These are phyloP conservation scores for Cutaneotrichosporon spelunceum DNA, from an alignment of 1,284 basidiomycete genomes.

Conservation along the genomic window DNA sequence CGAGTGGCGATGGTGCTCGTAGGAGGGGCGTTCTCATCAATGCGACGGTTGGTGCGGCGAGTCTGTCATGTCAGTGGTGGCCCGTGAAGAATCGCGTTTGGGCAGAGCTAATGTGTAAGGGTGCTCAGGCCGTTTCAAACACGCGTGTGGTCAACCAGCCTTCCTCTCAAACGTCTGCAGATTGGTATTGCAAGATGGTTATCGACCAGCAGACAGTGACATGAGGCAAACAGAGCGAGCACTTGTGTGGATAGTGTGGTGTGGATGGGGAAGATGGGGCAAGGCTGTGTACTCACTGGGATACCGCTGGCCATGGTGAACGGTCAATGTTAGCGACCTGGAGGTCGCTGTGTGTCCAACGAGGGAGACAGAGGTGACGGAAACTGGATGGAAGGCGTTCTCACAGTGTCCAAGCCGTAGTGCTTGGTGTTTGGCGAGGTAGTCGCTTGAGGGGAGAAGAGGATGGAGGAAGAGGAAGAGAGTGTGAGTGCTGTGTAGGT, in stretches of 20 bases:
- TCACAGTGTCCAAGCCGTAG: neutral
- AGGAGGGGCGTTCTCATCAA: constrained; percentile 48
- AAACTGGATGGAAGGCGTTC: neutral
- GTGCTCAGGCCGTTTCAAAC: constrained; percentile 1
- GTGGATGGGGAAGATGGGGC: neutral
- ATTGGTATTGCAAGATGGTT: neutral
- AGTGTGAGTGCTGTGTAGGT: constrained; percentile 2
- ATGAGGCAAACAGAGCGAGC: neutral
- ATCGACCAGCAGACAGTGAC: neutral
- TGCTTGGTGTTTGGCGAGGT: neutral
- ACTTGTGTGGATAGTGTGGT: neutral
- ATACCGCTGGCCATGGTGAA: constrained; percentile 33
- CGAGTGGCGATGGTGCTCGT: constrained; percentile 28
- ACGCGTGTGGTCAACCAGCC: neutral
- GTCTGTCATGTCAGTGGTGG: constrained; percentile 32
- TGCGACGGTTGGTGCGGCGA: constrained; percentile 36
- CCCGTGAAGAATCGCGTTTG: constrained; percentile 3
- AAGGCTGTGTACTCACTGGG: constrained; percentile 25
- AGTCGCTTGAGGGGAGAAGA: neutral
- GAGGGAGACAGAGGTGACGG: constrained; percentile 8
- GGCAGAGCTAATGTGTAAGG: neutral
- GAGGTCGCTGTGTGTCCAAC: neutral
- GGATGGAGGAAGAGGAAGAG: constrained; percentile 13
- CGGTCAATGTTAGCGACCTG: neutral
- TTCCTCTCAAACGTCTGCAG: neutral